Evolutionary conservation across 306 rosid species (phyloP).

Genomic region (Malus domestica): ASM211411v1 NC_041802.1:2037001-2037500

Average conservation of each 20-base stretch:
- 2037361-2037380: not conserved
- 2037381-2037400: not conserved
- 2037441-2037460: not conserved
- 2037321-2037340: not conserved
- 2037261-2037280: not conserved
- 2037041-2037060: slow-evolving; percentile 73
- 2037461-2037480: not conserved
- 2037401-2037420: not conserved
- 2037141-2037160: slow-evolving; percentile 1
- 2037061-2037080: slow-evolving; percentile 71
- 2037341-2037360: not conserved
- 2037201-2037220: not conserved
- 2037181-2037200: not conserved
- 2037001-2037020: slow-evolving; percentile 61
- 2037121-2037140: slow-evolving; percentile 81
- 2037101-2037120: slow-evolving; percentile 75
- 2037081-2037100: slow-evolving; percentile 68
- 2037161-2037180: not conserved
- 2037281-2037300: not conserved
- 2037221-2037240: not conserved
- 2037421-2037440: not conserved
- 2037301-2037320: not conserved
- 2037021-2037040: slow-evolving; percentile 58
- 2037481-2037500: not conserved
- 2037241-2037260: not conserved